phyloP scores from a whole-genome alignment of 2,329 filamentous ascomycete species.

The Microcyclospora pomicola region DNA sequence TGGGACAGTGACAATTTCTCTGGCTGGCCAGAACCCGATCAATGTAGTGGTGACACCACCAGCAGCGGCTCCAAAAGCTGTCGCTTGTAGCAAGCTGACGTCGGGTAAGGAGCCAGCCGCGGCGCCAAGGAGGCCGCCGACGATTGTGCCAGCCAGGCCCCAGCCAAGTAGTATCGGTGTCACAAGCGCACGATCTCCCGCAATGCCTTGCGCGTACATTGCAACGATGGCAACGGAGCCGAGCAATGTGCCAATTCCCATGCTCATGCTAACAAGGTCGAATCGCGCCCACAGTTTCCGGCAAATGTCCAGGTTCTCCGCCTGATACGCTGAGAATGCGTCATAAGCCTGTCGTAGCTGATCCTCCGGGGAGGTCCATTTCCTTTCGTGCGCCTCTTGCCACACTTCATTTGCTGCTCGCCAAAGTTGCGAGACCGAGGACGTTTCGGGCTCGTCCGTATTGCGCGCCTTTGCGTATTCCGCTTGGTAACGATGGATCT shows the following conservation, averaged over 20 bases:
- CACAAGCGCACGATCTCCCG: slow-evolving; percentile 39
- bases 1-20: slow-evolving; percentile 35
- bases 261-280: slow-evolving; percentile 70
- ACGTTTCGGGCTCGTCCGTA: slow-evolving; percentile 45
- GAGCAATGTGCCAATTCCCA: slow-evolving; percentile 60
- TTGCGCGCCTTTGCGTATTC: slow-evolving; percentile 66
- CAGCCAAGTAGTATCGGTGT: slow-evolving; percentile 39
- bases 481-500: slow-evolving; percentile 77
- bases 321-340: slow-evolving; percentile 61
- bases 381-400: no score
- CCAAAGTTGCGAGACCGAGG: slow-evolving; percentile 42
- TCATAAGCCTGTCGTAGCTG: slow-evolving; percentile 33
- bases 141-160: slow-evolving; percentile 36
- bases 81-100: slow-evolving; percentile 21
- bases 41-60: slow-evolving; percentile 27
- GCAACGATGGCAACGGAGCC: slow-evolving; percentile 54
- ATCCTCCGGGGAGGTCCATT: slow-evolving; percentile 20
- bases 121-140: slow-evolving; percentile 21
- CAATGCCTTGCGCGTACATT: slow-evolving; percentile 52
- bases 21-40: slow-evolving; percentile 28
- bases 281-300: slow-evolving; percentile 85
- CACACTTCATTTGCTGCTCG: slow-evolving; percentile 41
- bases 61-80: slow-evolving; percentile 28
- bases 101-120: no score
- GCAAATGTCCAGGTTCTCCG: slow-evolving; percentile 63